Evolutionary conservation across 2,329 filamentous ascomycete species (phyloP).

Genomic region (Colletotrichum coccodes): DNA sequence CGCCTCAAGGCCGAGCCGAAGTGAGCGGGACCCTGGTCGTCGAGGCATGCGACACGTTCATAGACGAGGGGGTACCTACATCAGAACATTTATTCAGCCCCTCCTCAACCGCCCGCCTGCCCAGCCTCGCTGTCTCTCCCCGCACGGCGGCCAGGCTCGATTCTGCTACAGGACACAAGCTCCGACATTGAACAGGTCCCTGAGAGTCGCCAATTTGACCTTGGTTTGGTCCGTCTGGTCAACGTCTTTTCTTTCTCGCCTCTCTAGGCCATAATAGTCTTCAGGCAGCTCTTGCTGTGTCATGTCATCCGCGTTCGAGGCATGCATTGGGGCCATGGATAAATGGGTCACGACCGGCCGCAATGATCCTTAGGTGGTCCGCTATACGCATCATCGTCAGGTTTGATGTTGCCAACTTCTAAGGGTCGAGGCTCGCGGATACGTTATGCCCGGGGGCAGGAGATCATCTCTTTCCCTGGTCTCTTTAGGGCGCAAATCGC

Average conservation of each 20-base stretch:
- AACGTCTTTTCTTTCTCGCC: not conserved
- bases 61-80: slow-evolving; percentile 10
- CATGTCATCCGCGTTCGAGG: not conserved
- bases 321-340: not conserved
- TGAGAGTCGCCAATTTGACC: not conserved
- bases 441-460: slow-evolving; percentile 15
- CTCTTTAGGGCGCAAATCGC: slow-evolving; percentile 30
- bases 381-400: not conserved
- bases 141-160: slow-evolving; percentile 7
- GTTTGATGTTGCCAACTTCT: not conserved
- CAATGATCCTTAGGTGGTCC: not conserved
- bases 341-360: not conserved
- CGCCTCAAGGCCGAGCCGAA: slow-evolving; percentile 26
- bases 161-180: slow-evolving; percentile 11
- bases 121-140: slow-evolving; percentile 25
- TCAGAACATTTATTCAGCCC: slow-evolving; percentile 9
- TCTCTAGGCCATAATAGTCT: not conserved
- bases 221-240: not conserved
- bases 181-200: not conserved
- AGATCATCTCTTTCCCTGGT: slow-evolving; percentile 23
- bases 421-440: not conserved
- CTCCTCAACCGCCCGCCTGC: not conserved
- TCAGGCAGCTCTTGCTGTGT: not conserved
- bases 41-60: slow-evolving; percentile 5
- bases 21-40: slow-evolving; percentile 10